Conservation (phyloP, 140 eudicot genomes). For the Erigeron philadelphicus region DNA sequence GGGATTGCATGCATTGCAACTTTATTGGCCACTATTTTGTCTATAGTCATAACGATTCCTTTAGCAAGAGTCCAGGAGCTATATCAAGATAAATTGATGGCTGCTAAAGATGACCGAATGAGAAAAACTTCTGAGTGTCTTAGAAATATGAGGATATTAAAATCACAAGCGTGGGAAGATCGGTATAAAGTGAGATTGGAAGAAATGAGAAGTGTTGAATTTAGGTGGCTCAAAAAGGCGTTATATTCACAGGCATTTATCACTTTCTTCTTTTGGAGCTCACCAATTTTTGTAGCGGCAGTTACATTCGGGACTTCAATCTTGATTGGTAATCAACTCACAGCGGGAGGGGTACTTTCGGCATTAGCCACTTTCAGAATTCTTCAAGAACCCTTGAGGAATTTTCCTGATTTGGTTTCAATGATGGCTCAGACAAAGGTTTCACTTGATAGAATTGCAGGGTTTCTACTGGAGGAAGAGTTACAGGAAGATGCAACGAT, state of each 20-base stretch:
- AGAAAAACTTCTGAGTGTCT: conserved; percentile 81
- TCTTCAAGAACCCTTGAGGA: conserved; percentile 88
- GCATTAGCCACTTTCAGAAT: conserved; percentile 89
- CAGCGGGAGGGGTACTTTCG: conserved; percentile 85
- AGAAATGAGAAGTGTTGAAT: conserved; percentile 75
- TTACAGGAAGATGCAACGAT: conserved; percentile 67
- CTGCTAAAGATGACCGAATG: conserved; percentile 90
- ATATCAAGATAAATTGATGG: conserved; percentile 83
- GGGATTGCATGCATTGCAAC: conserved; percentile 81
- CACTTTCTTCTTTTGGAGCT: conserved; percentile 92
- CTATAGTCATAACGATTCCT: conserved; percentile 74
- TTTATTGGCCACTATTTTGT: conserved; percentile 60
- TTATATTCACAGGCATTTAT: conserved; percentile 79
- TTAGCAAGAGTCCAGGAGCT: conserved; percentile 73
- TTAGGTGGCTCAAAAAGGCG: conserved; percentile 76
- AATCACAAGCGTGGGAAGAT: conserved; percentile 96
- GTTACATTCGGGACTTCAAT: conserved; percentile 75
- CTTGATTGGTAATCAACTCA: conserved; percentile 68
- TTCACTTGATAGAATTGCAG: conserved; percentile 71
- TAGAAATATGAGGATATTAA: conserved; percentile 80
- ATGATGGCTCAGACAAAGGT: conserved; percentile 97
- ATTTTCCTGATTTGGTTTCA: conserved; percentile 83
- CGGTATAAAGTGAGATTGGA: conserved; percentile 55
- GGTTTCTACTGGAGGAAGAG: conserved; percentile 67
- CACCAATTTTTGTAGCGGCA: conserved; percentile 86